Conservation (phyloP, 345 rosid species). For the Zanthoxylum bungeanum region DNA sequence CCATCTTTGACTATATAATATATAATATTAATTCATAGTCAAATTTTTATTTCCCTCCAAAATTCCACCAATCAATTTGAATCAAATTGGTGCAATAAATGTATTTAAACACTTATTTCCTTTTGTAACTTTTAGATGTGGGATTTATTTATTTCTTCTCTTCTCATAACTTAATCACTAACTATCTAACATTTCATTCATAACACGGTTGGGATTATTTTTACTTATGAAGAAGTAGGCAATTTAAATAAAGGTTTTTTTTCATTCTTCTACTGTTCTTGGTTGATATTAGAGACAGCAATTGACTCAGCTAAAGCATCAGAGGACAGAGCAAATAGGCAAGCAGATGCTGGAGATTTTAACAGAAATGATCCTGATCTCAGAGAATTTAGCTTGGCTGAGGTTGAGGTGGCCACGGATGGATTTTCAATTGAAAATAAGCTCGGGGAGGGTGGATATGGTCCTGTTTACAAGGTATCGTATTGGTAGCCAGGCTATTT, state of each 20-base stretch:
- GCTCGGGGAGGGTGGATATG: conserved; percentile 22
- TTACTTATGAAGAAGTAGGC: background rate
- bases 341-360: conserved; percentile 1
- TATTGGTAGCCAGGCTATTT: too few species aligned
- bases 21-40: too few species aligned
- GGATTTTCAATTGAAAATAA: conserved; percentile 11
- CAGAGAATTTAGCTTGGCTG: background rate
- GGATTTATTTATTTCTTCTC: too few species aligned
- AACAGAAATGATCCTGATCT: background rate
- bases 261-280: background rate
- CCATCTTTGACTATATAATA: too few species aligned
- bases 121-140: too few species aligned
- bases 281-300: background rate
- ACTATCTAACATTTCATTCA: too few species aligned
- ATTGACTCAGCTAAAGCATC: background rate
- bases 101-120: too few species aligned
- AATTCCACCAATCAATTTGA: too few species aligned
- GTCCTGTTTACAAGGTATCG: conserved; percentile 19
- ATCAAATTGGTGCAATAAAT: too few species aligned
- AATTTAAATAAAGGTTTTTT: background rate
- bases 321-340: background rate
- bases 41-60: too few species aligned
- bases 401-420: background rate
- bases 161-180: too few species aligned
- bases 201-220: background rate